Percentiles rank a stretch among this genome's conserved stretches.
Evolutionary conservation across 441 rosid species (phyloP).

Genomic region (Arabidopsis lyrata): DNA sequence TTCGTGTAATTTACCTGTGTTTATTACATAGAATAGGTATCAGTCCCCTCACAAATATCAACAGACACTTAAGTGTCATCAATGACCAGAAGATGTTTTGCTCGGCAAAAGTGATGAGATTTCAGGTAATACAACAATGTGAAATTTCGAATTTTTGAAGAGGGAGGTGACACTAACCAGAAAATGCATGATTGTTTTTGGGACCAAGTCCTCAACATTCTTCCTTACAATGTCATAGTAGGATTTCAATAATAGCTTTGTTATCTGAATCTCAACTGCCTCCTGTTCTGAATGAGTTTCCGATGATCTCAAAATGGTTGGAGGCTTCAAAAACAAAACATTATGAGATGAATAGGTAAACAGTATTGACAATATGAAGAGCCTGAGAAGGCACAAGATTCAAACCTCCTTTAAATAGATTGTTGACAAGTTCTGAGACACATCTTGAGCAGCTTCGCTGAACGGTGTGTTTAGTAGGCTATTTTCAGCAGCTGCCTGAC

Average conservation of each 20-base stretch:
- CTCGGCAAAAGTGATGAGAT: background rate
- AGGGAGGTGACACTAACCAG: slow-evolving; percentile 61
- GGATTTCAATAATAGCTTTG: slow-evolving; percentile 81
- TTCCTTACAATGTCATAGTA: slow-evolving; percentile 94
- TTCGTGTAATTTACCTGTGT: slow-evolving; percentile 89
- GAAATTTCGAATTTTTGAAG: background rate
- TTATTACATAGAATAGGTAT: slow-evolving; percentile 18
- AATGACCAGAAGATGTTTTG: background rate
- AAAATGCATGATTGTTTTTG: slow-evolving; percentile 98
- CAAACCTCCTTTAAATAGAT: slow-evolving; percentile 87
- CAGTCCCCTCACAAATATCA: background rate
- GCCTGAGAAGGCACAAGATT: slow-evolving; percentile 16
- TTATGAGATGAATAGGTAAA: slow-evolving; percentile 11
- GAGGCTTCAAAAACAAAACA: slow-evolving; percentile 66
- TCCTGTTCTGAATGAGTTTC: slow-evolving; percentile 86
- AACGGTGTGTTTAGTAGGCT: slow-evolving; percentile 52
- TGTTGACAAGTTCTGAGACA: slow-evolving; percentile 64
- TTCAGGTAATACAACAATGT: background rate
- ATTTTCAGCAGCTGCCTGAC: slow-evolving; percentile 64
- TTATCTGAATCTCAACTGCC: slow-evolving; percentile 74
- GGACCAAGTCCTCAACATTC: slow-evolving; percentile 85
- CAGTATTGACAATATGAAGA: slow-evolving; percentile 11
- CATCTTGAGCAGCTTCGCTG: slow-evolving; percentile 57
- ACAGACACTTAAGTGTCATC: background rate
- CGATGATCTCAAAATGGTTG: slow-evolving; percentile 75